phyloP scores from a whole-genome alignment of 495 filamentous ascomycete species.

The Aspergillus biplanus region DNA sequence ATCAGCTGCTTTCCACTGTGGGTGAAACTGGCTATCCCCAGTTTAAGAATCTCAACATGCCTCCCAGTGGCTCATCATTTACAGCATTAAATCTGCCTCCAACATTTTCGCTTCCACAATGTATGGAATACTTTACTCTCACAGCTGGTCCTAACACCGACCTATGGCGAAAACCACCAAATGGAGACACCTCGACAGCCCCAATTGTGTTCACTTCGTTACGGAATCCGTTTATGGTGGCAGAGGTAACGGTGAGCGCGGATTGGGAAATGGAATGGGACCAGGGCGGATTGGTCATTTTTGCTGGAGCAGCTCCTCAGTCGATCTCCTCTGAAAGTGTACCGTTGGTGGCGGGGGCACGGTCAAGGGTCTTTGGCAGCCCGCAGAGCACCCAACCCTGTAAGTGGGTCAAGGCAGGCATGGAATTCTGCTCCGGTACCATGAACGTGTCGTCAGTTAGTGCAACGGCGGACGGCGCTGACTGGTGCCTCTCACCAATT shows the following conservation, averaged over 20 bases:
- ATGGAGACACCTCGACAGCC: constrained; percentile 58
- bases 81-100: constrained; percentile 54
- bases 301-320: constrained; percentile 69
- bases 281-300: constrained; percentile 75
- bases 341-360: constrained; percentile 13
- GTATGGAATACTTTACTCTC: constrained; percentile 61
- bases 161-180: constrained; percentile 58
- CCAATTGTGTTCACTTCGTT: constrained; percentile 61
- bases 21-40: neutral
- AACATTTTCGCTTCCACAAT: constrained; percentile 50
- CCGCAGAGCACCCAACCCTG: constrained; percentile 31
- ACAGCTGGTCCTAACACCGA: constrained; percentile 59
- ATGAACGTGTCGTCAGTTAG: constrained; percentile 59
- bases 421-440: constrained; percentile 57
- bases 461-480: constrained; percentile 59
- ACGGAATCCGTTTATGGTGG: constrained; percentile 55
- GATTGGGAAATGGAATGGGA: constrained; percentile 66
- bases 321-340: constrained; percentile 34
- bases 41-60: constrained; percentile 38
- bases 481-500: constrained; percentile 59
- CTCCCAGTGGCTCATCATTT: constrained; percentile 55
- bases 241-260: constrained; percentile 61
- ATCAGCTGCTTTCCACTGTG: neutral
- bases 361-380: constrained; percentile 21
- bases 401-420: constrained; percentile 64